A percentile compares a stretch with the other conserved stretches of the same genome.
Conservation (phyloP, 495 filamentous ascomycete genomes). For the Xylaria scruposa region DNA sequence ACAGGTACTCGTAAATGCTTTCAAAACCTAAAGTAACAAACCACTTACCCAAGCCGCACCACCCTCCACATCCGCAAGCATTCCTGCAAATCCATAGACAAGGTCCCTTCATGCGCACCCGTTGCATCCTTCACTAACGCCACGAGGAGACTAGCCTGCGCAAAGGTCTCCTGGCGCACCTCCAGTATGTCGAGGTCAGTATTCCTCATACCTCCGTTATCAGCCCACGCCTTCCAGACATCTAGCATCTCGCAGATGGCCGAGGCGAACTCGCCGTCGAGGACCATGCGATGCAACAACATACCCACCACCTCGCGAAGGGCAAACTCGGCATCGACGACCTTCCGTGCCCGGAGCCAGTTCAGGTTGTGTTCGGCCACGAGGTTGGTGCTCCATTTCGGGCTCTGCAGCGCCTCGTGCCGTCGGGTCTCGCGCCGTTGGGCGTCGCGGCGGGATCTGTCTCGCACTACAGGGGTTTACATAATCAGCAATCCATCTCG, state of each 20-base stretch:
- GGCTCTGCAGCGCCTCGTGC: constrained; percentile 63
- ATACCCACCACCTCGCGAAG: constrained; percentile 54
- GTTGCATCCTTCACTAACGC: constrained; percentile 57
- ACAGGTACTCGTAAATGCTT: background rate
- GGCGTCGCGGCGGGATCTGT: constrained; percentile 39
- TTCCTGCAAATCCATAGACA: constrained; percentile 67
- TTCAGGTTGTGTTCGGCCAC: constrained; percentile 57
- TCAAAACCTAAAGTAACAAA: background rate
- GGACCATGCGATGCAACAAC: constrained; percentile 61
- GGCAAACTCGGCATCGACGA: constrained; percentile 34
- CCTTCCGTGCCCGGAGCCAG: constrained; percentile 48
- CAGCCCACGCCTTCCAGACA: constrained; percentile 63
- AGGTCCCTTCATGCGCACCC: constrained; percentile 54
- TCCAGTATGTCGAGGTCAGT: constrained; percentile 55
- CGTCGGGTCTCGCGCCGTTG: constrained; percentile 53
- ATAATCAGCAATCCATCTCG: constrained; percentile 6
- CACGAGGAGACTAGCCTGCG: constrained; percentile 59
- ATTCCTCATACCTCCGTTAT: constrained; percentile 64
- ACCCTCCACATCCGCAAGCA: constrained; percentile 65
- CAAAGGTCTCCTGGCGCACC: constrained; percentile 54
- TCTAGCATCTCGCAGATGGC: constrained; percentile 59
- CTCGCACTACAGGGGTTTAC: constrained; percentile 39
- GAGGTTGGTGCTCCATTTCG: constrained; percentile 58
- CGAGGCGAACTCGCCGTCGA: constrained; percentile 53
- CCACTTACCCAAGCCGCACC: constrained; percentile 58